Percentiles rank a stretch among this genome's conserved stretches.
Conservation (phyloP, 805 yeast genomes). For the Lipomyces kockii region DNA sequence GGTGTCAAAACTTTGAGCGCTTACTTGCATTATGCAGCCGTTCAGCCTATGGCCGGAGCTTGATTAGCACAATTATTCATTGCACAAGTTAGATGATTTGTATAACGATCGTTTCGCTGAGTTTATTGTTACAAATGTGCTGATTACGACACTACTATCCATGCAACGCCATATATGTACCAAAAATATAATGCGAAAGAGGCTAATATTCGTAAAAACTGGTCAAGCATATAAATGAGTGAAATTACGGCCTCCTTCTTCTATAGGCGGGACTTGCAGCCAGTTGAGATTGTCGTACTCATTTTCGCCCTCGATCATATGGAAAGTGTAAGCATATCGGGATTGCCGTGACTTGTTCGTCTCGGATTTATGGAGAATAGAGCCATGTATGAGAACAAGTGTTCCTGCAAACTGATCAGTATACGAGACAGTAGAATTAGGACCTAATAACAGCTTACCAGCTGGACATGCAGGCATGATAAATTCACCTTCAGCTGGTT, state of each 20-base stretch:
- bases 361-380: constrained; percentile 73
- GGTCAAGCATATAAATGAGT: constrained; percentile 49
- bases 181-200: not conserved
- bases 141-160: not conserved
- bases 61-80: not conserved
- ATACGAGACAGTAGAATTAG: not conserved
- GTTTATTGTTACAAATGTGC: not conserved
- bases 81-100: not conserved
- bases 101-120: not conserved
- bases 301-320: constrained; percentile 69
- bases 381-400: constrained; percentile 69
- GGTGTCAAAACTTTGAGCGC: constrained; percentile 95
- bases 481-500: constrained; percentile 50
- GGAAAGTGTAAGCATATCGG: constrained; percentile 79
- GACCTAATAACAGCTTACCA: constrained; percentile 48
- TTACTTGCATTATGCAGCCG: constrained; percentile 78
- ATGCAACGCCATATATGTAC: not conserved
- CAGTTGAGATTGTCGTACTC: constrained; percentile 70
- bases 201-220: not conserved
- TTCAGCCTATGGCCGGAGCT: constrained; percentile 19
- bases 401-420: constrained; percentile 41
- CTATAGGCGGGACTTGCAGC: constrained; percentile 72
- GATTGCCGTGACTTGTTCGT: constrained; percentile 59
- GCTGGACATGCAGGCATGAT: constrained; percentile 64
- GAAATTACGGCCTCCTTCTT: constrained; percentile 62